Conservation (phyloP, 352 stramenopile genomes). For the Globisporangium radiosum region DNA sequence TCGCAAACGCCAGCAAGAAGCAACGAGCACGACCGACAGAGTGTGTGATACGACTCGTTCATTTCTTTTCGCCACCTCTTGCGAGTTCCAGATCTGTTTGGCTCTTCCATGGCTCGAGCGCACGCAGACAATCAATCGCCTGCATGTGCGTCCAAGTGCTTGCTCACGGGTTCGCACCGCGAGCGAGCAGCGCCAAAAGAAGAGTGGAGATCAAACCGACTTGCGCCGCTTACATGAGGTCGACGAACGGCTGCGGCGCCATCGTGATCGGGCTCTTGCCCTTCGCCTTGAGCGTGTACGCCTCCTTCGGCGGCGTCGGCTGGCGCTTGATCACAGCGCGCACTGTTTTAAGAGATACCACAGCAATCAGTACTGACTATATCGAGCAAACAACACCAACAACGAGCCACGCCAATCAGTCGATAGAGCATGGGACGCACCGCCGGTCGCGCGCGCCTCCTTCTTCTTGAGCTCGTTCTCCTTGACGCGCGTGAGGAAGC, state of each 20-base stretch:
- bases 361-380: too few relatives aligned
- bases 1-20: constrained; percentile 4
- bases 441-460: constrained; percentile 87
- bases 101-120: background rate
- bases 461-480: constrained; percentile 98
- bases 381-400: too few relatives aligned
- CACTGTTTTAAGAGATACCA: constrained; percentile 15
- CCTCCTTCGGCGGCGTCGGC: constrained; percentile 92
- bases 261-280: constrained; percentile 93
- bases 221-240: constrained; percentile 92
- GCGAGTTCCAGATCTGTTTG: constrained; percentile 17
- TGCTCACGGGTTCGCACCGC: background rate
- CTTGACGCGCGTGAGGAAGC: constrained; percentile 97
- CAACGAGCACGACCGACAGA: background rate
- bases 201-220: constrained; percentile 12
- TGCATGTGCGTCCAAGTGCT: background rate
- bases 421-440: too few relatives aligned
- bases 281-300: constrained; percentile 92
- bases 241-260: constrained; percentile 96
- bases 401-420: too few relatives aligned
- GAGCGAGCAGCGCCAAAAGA: background rate
- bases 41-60: constrained; percentile 29
- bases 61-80: constrained; percentile 43
- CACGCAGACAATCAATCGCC: background rate
- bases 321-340: constrained; percentile 93